A percentile compares a stretch with the other conserved stretches of the same genome.
phyloP scores from a whole-genome alignment of 2,329 filamentous ascomycete species.

The Cercospora citrullina region DNA sequence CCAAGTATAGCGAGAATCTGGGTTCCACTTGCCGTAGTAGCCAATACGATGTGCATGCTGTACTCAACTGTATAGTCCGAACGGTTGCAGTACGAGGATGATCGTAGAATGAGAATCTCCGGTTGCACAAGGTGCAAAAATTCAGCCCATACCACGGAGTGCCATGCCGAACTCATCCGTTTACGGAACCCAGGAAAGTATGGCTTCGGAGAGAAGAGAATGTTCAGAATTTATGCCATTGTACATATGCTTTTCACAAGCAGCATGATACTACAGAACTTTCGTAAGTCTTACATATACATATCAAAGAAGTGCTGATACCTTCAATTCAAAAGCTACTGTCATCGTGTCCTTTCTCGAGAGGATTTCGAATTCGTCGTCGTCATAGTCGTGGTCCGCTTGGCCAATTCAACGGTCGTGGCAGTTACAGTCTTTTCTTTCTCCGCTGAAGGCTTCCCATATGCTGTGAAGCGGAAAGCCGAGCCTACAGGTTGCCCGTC shows the following conservation, averaged over 20 bases:
- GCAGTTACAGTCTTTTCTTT: neutral
- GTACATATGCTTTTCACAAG: neutral
- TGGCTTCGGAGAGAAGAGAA: neutral
- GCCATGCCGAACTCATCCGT: neutral
- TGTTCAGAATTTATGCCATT: neutral
- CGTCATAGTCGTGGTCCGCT: conserved; percentile 1
- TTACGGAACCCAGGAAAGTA: neutral
- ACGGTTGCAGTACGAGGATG: neutral
- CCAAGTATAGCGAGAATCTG: neutral
- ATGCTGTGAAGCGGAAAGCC: conserved; percentile 5
- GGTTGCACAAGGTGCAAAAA: neutral
- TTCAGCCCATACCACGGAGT: neutral
- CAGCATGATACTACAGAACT: neutral
- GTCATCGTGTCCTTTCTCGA: conserved; percentile 9
- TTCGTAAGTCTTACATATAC: neutral
- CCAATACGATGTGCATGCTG: neutral
- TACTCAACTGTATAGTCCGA: neutral
- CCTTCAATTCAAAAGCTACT: neutral
- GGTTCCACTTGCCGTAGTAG: neutral
- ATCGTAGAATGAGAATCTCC: neutral
- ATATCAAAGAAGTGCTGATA: neutral
- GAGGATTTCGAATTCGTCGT: neutral
- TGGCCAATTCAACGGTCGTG: conserved; percentile 3
- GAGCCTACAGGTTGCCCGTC: conserved; percentile 21
- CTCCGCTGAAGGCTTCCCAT: neutral